Percentiles rank a stretch among this genome's conserved stretches.
These are phyloP conservation scores for Eucommia ulmoides DNA, from an alignment of 257 asterid genomes.

Conservation along the genomic window DNA sequence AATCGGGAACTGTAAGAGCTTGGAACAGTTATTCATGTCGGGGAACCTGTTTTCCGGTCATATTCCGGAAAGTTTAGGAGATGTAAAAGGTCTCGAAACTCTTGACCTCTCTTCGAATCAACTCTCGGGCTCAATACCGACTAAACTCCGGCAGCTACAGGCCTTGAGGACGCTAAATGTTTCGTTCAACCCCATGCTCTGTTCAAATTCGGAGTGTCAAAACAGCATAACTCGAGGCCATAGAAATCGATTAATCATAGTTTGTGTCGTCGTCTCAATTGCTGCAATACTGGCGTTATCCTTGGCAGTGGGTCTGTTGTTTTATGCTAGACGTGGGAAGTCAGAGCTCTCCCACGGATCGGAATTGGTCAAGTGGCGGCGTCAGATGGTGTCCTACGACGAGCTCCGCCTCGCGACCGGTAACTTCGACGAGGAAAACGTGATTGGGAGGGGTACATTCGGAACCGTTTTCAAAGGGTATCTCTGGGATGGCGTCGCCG, in stretches of 20 bases:
- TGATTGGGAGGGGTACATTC: conserved; percentile 38
- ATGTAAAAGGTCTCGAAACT: conserved; percentile 31
- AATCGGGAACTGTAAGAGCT: conserved; percentile 31
- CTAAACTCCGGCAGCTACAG: conserved; percentile 17
- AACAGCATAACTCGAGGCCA: not conserved
- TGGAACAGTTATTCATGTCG: conserved; percentile 28
- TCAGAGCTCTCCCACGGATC: not conserved
- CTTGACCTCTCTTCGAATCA: conserved; percentile 50
- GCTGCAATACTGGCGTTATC: conserved; percentile 7
- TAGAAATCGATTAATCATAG: conserved; percentile 4
- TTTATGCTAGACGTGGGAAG: conserved; percentile 15
- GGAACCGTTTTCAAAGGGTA: conserved; percentile 45
- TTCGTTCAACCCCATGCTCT: conserved; percentile 35
- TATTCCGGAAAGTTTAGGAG: conserved; percentile 32
- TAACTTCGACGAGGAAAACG: conserved; percentile 30
- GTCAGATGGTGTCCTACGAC: conserved; percentile 28
- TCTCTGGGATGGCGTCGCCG: conserved; percentile 12
- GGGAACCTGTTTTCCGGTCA: conserved; percentile 30
- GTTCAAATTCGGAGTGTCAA: conserved; percentile 14
- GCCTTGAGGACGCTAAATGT: conserved; percentile 32
- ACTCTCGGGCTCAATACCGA: conserved; percentile 30
- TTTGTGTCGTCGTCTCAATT: conserved; percentile 9
- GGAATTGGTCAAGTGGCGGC: conserved; percentile 14
- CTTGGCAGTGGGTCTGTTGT: conserved; percentile 13
- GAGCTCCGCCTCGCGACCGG: conserved; percentile 43